These are phyloP conservation scores for Ophiostoma quercus DNA, from an alignment of 2,329 filamentous ascomycete species.

Conservation along the genomic window DNA sequence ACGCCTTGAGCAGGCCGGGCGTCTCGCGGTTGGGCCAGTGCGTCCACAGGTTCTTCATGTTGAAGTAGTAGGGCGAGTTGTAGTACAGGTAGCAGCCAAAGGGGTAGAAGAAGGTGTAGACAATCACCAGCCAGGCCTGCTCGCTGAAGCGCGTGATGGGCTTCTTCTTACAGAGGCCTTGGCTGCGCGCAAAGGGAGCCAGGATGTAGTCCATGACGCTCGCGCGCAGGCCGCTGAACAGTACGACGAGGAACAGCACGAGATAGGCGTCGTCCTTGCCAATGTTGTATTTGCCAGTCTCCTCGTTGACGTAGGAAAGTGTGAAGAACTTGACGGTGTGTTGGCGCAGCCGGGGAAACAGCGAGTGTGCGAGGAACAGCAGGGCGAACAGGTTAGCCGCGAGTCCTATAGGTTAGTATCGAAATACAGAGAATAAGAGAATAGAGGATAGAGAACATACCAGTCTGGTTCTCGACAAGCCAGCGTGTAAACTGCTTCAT, in stretches of 20 bases:
- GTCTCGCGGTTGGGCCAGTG: slow-evolving; percentile 78
- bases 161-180: slow-evolving; percentile 72
- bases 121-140: slow-evolving; percentile 85
- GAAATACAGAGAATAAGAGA: no score
- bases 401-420: slow-evolving; percentile 52
- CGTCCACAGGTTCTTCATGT: slow-evolving; percentile 73
- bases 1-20: slow-evolving; percentile 71
- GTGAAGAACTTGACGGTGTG: slow-evolving; percentile 85
- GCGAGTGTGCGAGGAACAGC: slow-evolving; percentile 73
- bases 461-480: slow-evolving; percentile 74
- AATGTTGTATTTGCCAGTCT: slow-evolving; percentile 64
- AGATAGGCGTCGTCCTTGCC: slow-evolving; percentile 76
- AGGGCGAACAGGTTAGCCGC: slow-evolving; percentile 81
- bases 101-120: slow-evolving; percentile 76
- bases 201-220: slow-evolving; percentile 82
- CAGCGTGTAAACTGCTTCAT: slow-evolving; percentile 58
- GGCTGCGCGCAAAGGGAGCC: slow-evolving; percentile 65
- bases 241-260: slow-evolving; percentile 70
- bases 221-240: slow-evolving; percentile 82
- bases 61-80: slow-evolving; percentile 71
- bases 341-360: slow-evolving; percentile 72
- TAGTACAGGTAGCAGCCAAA: slow-evolving; percentile 82
- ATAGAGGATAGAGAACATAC: slow-evolving; percentile 44
- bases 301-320: slow-evolving; percentile 73
- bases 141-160: slow-evolving; percentile 80